Evolutionary conservation across 768 basidiomycete species (phyloP).

Genomic region (Coprinopsis sp.): DNA sequence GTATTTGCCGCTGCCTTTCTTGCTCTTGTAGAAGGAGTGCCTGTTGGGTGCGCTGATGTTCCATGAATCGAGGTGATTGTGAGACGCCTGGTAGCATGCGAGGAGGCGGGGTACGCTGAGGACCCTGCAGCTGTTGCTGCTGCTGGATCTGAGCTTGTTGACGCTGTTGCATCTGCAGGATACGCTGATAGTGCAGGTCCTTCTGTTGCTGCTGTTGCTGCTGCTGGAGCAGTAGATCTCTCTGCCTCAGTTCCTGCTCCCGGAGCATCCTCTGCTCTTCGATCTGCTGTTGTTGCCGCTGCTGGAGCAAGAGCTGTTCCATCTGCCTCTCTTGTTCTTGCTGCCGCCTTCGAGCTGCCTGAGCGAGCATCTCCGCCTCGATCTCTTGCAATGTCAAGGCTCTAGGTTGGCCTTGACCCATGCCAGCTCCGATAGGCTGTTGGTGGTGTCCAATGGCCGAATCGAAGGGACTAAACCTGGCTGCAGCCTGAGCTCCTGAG

Average conservation of each 20-base stretch:
- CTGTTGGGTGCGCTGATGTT: constrained; percentile 70
- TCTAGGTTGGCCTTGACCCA: constrained; percentile 27
- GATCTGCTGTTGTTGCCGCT: constrained; percentile 17
- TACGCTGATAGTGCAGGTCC: constrained; percentile 32
- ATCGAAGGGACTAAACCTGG: constrained; percentile 37
- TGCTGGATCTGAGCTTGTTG: constrained; percentile 45
- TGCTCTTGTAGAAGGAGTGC: constrained; percentile 62
- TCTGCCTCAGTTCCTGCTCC: constrained; percentile 25
- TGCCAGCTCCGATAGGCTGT: constrained; percentile 25
- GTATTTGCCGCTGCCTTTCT: constrained; percentile 18
- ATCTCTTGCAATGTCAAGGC: constrained; percentile 75
- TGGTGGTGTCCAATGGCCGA: constrained; percentile 26
- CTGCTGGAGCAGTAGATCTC: constrained; percentile 15
- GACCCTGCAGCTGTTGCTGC: constrained; percentile 46
- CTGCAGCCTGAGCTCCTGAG: constrained; percentile 16
- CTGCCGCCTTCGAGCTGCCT: constrained; percentile 31
- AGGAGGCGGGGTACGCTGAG: constrained; percentile 62
- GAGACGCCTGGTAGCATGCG: constrained; percentile 67
- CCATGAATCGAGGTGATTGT: constrained; percentile 76
- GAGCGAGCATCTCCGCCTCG: constrained; percentile 77
- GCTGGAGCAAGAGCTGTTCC: constrained; percentile 12
- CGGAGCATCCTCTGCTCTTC: constrained; percentile 23
- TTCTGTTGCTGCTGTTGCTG: constrained; percentile 35
- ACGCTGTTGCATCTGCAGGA: constrained; percentile 38
- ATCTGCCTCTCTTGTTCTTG: constrained; percentile 21